Conservation (phyloP, 305 asterid species). For the Lippia alba region DNA sequence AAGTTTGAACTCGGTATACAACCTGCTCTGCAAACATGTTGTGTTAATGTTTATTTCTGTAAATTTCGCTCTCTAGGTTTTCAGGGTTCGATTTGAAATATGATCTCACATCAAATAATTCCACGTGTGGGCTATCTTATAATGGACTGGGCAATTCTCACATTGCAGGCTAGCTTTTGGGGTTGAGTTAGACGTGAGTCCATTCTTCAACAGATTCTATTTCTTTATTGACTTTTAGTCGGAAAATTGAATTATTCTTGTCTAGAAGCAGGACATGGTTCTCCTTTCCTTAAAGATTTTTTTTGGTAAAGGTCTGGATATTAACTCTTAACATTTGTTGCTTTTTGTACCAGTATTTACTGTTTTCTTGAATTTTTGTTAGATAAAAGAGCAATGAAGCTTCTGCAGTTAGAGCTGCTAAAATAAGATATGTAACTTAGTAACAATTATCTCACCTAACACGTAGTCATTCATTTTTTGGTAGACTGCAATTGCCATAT, state of each 20-base stretch:
- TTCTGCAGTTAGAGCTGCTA: not conserved
- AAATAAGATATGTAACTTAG: not conserved
- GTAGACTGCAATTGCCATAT: not conserved
- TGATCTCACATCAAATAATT: too few relatives aligned
- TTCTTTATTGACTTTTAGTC: not conserved
- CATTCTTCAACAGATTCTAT: not conserved
- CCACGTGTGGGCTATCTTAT: not conserved
- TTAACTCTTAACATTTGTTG: not conserved
- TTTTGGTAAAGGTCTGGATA: constrained; percentile 2
- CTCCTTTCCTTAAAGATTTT: constrained; percentile 13
- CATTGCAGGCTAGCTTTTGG: not conserved
- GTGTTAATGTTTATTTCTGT: too few relatives aligned
- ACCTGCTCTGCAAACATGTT: too few relatives aligned
- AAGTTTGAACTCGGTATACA: too few relatives aligned
- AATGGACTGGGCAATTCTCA: not conserved
- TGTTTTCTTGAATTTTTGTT: not conserved
- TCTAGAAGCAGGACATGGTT: not conserved
- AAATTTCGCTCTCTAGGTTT: too few relatives aligned
- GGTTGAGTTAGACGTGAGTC: too few relatives aligned
- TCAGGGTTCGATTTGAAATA: too few relatives aligned
- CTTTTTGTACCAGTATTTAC: not conserved
- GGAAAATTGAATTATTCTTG: not conserved
- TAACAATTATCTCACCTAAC: not conserved
- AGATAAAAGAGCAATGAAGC: not conserved
- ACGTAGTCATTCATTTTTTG: not conserved